These are phyloP conservation scores for Cryphonectria carpinicola DNA, from an alignment of 2,329 filamentous ascomycete species.

Conservation along the genomic window DNA sequence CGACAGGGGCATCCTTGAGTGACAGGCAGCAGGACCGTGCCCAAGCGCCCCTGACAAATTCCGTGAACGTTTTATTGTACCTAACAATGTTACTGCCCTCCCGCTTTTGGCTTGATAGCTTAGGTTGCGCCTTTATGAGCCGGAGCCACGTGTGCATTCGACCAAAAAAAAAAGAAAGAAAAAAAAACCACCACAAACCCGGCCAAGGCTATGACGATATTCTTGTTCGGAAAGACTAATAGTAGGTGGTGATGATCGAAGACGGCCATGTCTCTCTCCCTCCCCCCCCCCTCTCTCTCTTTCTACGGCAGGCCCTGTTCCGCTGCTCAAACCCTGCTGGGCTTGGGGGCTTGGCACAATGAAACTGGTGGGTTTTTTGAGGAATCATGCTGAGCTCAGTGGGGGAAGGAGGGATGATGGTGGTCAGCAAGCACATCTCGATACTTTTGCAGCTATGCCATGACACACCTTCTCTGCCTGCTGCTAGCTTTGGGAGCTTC, in stretches of 20 bases:
- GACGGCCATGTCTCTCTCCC: not conserved
- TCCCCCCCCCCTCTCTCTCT: no score
- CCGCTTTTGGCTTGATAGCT: not conserved
- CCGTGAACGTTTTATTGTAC: not conserved
- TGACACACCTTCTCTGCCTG: not conserved
- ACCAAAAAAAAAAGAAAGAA: not conserved
- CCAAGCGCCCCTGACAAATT: not conserved
- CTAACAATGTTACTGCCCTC: not conserved
- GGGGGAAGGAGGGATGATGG: not conserved
- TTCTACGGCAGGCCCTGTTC: not conserved
- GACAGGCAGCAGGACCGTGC: slow-evolving; percentile 1
- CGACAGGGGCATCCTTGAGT: slow-evolving; percentile 11
- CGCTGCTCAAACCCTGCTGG: slow-evolving; percentile 22
- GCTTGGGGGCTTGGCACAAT: slow-evolving; percentile 25
- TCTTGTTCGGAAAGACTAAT: not conserved
- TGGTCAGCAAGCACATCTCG: not conserved
- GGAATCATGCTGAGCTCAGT: not conserved
- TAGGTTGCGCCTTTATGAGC: no score
- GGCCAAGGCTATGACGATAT: not conserved
- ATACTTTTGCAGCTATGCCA: not conserved
- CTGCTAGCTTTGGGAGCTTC: not conserved
- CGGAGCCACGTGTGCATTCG: not conserved
- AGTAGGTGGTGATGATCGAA: not conserved
- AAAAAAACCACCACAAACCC: no score
- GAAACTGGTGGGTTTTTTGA: slow-evolving; percentile 1